A percentile compares a stretch with the other conserved stretches of the same genome.
Conservation (phyloP, 2,329 filamentous ascomycete species). For the Diaporthe batatas region DNA sequence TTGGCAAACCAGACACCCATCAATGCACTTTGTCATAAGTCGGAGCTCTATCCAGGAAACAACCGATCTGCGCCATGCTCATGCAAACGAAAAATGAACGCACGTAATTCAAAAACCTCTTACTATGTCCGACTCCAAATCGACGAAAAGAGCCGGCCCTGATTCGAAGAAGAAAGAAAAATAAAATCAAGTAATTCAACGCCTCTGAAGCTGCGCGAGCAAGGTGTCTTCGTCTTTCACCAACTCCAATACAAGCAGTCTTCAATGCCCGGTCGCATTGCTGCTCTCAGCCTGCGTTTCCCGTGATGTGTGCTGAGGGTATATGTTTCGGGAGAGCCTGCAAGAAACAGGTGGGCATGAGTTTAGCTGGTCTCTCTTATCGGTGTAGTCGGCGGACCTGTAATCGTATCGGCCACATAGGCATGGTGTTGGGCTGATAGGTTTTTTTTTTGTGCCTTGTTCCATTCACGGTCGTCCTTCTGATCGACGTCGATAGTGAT, state of each 20-base stretch:
- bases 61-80: conserved; percentile 34
- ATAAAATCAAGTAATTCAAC: neutral
- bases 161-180: neutral
- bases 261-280: neutral
- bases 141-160: neutral
- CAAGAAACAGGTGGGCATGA: neutral
- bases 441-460: neutral
- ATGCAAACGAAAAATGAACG: conserved; percentile 24
- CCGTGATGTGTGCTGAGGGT: neutral
- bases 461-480: neutral
- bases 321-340: neutral
- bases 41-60: conserved; percentile 21
- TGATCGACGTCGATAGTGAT: conserved; percentile 31
- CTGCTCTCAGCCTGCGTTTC: neutral
- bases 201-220: conserved; percentile 27
- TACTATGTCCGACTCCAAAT: conserved; percentile 6
- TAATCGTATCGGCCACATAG: neutral
- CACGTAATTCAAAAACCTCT: conserved; percentile 15
- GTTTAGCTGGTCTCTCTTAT: neutral
- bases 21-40: conserved; percentile 25
- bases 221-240: neutral
- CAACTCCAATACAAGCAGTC: neutral
- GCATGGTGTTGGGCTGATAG: neutral
- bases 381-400: neutral
- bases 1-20: conserved; percentile 19